Conservation (phyloP, 352 stramenopile species). For the Thalassiosira ordinaria region DNA sequence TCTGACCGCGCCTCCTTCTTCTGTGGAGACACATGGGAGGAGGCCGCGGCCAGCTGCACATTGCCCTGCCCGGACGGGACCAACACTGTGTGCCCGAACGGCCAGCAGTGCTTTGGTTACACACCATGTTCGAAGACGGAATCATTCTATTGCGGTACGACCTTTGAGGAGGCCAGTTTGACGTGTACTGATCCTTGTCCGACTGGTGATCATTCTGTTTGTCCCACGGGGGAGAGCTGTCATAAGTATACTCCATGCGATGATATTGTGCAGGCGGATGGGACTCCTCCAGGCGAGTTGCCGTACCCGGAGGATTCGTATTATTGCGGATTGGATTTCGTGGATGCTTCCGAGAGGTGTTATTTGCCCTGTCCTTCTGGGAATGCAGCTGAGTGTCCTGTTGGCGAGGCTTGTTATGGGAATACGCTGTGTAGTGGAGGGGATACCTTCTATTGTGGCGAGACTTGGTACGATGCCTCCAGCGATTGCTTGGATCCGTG, state of each 20-base stretch:
- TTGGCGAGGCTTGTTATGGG: slow-evolving; percentile 55
- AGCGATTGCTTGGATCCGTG: slow-evolving; percentile 51
- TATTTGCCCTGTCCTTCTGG: slow-evolving; percentile 51
- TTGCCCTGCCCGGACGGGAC: slow-evolving; percentile 40
- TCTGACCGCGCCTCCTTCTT: slow-evolving; percentile 54
- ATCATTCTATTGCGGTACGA: slow-evolving; percentile 58
- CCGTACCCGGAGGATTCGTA: slow-evolving; percentile 38
- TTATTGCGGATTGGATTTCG: slow-evolving; percentile 49
- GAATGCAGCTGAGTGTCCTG: slow-evolving; percentile 48
- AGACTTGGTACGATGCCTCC: slow-evolving; percentile 54
- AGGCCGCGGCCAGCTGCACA: slow-evolving; percentile 45
- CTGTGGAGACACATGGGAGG: slow-evolving; percentile 54
- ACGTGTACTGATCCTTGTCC: slow-evolving; percentile 53
- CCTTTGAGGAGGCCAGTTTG: slow-evolving; percentile 51
- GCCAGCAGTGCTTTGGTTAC: slow-evolving; percentile 53
- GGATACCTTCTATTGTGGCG: slow-evolving; percentile 53
- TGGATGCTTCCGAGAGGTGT: slow-evolving; percentile 49
- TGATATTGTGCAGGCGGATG: slow-evolving; percentile 44
- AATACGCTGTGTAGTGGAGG: slow-evolving; percentile 47
- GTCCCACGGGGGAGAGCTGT: slow-evolving; percentile 40
- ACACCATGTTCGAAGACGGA: slow-evolving; percentile 56
- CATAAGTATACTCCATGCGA: slow-evolving; percentile 57
- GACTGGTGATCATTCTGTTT: slow-evolving; percentile 56
- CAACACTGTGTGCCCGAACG: slow-evolving; percentile 32
- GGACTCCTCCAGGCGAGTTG: slow-evolving; percentile 18